Evolutionary conservation across 1,284 basidiomycete species (phyloP), one percentile per base, ranked within the genome.

Genomic region (Cryptococcus sp.): DNA sequence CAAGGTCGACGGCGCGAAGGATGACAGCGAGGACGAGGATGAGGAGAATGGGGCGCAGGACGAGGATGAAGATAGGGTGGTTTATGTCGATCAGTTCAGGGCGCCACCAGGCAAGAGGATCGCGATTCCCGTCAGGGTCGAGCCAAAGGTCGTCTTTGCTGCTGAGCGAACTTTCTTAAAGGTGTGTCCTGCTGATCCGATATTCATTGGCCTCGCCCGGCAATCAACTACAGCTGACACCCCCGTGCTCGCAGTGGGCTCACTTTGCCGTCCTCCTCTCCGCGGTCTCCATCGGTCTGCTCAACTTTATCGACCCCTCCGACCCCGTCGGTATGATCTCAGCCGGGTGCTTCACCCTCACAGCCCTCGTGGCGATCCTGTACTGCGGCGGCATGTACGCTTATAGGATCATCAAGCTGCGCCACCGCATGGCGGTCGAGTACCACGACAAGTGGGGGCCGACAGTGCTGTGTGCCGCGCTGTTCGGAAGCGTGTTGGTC

Each of bases 81-180:
- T 78, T 53, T 82, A 82, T 67, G 86, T 89, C 47, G 81, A 88
- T 58, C 82, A 86, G 58, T 92, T 91, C 85, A 80, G 76, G 23
- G 93, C 94, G 2, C 87, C 89, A 1, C 79, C 83, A 46, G 95
- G 95, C 18, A 98, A 97, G 80, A 84, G 85, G 63, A 93, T 98
- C 57, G 85, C 91, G 1, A 84, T 98, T 1, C 94, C 95, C 37
- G 87, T 98, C 36, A 85, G 95, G 51, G 84, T 98, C 9, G 95
- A 98, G 78, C 95, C 95, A 38, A 98, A 98, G 79, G 75, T 77
- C 44, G 96, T 96, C 73, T 98, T 98, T 75, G 95, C 95, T 3
- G 89, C 90, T 46, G 95, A 93, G 87, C 64, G 77, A 38, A 78
- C 77, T 1, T 78, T 78, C 68, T 61, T 77, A 50, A 90, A 87